Evolutionary conservation across 805 yeast species (phyloP), one percentile per base, ranked within the genome.

Genomic region (Alloascoidea africana): DNA sequence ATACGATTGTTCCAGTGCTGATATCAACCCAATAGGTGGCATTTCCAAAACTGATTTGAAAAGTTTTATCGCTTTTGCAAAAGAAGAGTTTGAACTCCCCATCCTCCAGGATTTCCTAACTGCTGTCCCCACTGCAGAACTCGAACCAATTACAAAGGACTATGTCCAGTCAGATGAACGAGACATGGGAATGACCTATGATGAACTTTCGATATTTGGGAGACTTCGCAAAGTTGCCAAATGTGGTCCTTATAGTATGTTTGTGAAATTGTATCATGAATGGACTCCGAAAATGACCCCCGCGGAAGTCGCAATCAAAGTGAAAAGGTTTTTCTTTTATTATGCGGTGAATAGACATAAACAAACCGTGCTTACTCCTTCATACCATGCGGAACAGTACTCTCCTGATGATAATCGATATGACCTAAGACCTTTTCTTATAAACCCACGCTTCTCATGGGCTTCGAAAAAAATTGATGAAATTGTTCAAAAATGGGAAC

Each of bases 141-240:
- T 91, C 37, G 99, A 91, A 52, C 99, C 99, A 27, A 89, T 85
- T 38, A 91, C 98, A 0, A 76, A 80, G 45, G 68, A 74, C 40
- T 89, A 91, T 49, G 93, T 89, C 13, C 99, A 91, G 57, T 81
- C 94, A 19, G 99, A 91, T 56, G 99, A 91, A 57, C 76, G 73
- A 11, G 99, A 91, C 53, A 91, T 91, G 99, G 99, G 99, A 2
- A 81, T 93, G 79, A 82, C 96, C 0, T 91, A 91, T 51, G 94
- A 87, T 45, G 98, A 91, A 53, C 67, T 91, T 42, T 79, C 95
- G 23, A 65, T 81, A 4, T 87, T 91, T 62, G 99, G 99, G 11
- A 69, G 81, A 41, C 66, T 91, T 43, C 71, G 99, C 46, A 91
- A 91, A 57, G 79, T 91, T 35, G 84, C 83, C 36, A 87, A 87